These are phyloP conservation scores for Stromatinia cepivora DNA, from an alignment of 2,329 filamentous ascomycete genomes.

Conservation along the genomic window DNA sequence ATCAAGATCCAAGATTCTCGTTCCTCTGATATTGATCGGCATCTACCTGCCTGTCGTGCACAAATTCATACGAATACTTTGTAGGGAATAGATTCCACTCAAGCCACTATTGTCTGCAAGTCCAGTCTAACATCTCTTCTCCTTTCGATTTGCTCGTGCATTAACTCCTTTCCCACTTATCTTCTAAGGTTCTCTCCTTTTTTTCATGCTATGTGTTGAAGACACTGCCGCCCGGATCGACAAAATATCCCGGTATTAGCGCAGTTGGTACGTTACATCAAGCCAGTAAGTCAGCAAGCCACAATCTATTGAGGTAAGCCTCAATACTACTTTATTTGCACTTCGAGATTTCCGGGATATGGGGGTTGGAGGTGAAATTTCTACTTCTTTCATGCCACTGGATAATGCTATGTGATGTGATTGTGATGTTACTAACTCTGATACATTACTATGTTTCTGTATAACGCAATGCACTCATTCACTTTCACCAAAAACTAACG, in stretches of 20 bases:
- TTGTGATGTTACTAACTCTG: neutral
- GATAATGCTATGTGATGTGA: neutral
- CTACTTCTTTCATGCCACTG: neutral
- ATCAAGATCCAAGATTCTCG: neutral
- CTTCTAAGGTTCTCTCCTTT: neutral
- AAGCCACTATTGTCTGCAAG: neutral
- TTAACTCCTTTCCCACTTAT: neutral
- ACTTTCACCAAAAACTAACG: neutral
- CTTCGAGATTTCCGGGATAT: neutral
- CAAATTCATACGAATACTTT: neutral
- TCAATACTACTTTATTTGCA: slow-evolving; percentile 9
- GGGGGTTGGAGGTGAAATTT: neutral
- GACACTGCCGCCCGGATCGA: slow-evolving; percentile 16
- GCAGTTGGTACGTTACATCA: neutral
- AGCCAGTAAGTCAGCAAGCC: slow-evolving; percentile 12
- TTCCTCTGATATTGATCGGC: neutral
- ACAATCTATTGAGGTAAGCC: slow-evolving; percentile 5
- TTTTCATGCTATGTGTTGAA: slow-evolving; percentile 10
- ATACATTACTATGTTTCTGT: neutral
- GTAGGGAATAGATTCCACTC: slow-evolving; percentile 3
- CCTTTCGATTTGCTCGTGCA: neutral
- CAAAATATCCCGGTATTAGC: slow-evolving; percentile 9
- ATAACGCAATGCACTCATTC: slow-evolving; percentile 15
- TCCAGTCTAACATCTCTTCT: no score
- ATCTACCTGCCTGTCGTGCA: neutral